phyloP scores from a whole-genome alignment of 1,139 yeast species.

The Dujonia santamariae region DNA sequence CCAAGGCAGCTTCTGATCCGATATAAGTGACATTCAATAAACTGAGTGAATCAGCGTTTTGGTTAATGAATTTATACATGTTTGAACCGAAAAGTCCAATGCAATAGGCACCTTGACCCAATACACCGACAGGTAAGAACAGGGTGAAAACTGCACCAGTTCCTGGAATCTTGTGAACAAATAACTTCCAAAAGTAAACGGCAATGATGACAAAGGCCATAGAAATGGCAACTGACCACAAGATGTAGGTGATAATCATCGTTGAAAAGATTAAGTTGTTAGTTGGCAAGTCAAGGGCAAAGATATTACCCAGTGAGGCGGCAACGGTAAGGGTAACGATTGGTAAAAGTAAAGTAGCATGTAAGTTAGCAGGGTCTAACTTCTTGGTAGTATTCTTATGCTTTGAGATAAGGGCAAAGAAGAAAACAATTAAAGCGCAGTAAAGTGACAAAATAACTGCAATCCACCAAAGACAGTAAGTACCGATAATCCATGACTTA shows the following conservation, averaged over 20 bases:
- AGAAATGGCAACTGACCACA: slow-evolving; percentile 68
- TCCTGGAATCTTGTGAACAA: slow-evolving; percentile 59
- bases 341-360: slow-evolving; percentile 58
- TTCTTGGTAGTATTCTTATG: slow-evolving; percentile 15
- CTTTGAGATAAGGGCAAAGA: slow-evolving; percentile 38
- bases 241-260: slow-evolving; percentile 49
- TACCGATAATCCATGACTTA: slow-evolving; percentile 35
- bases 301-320: slow-evolving; percentile 60
- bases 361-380: slow-evolving; percentile 24
- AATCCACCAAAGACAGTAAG: slow-evolving; percentile 70
- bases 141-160: slow-evolving; percentile 21
- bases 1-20: background rate
- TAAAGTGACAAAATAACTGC: slow-evolving; percentile 49
- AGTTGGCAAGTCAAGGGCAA: slow-evolving; percentile 43
- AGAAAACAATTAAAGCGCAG: slow-evolving; percentile 55
- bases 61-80: slow-evolving; percentile 18
- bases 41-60: slow-evolving; percentile 6
- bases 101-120: slow-evolving; percentile 82
- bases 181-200: slow-evolving; percentile 56
- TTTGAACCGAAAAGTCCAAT: slow-evolving; percentile 55
- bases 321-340: slow-evolving; percentile 76
- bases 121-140: slow-evolving; percentile 28
- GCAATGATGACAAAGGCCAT: slow-evolving; percentile 53
- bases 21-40: slow-evolving; percentile 4
- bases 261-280: slow-evolving; percentile 46